Evolutionary conservation across 257 asterid genomes (phyloP).

Genomic region (Solanum phureja): DNA sequence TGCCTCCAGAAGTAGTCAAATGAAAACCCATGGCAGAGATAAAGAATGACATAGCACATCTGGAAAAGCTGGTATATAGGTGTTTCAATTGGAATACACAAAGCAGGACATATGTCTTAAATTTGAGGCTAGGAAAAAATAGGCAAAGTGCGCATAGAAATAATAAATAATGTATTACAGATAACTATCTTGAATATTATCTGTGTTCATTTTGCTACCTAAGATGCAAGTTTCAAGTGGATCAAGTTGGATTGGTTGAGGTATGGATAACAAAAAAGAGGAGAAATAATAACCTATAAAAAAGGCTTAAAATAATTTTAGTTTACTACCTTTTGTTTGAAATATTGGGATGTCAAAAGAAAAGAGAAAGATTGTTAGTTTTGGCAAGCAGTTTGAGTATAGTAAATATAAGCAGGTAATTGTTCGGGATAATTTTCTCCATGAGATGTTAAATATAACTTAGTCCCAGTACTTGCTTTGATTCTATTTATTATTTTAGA

Average conservation of each 20-base stretch:
- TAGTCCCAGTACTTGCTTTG: neutral
- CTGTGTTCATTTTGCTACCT: neutral
- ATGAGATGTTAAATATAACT: neutral
- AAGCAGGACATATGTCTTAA: neutral
- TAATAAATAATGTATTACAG: neutral
- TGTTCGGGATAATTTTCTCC: neutral
- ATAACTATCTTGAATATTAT: neutral
- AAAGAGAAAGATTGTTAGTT: neutral
- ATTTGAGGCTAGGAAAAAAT: neutral
- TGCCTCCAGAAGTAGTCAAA: neutral
- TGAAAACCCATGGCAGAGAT: neutral
- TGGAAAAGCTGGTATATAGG: neutral
- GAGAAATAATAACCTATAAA: neutral
- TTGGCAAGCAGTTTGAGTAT: neutral
- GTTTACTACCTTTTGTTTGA: neutral
- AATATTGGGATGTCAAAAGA: neutral
- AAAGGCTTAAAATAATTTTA: neutral
- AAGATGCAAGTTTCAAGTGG: neutral
- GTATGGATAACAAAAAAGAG: neutral
- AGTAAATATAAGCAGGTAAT: neutral
- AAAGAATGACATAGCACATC: neutral
- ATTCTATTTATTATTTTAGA: neutral
- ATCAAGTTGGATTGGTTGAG: neutral
- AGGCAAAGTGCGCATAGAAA: neutral
- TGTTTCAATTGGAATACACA: neutral